Evolutionary conservation across 208 protist species (phyloP).

Genomic region (Wallacemonas rigidus): DNA sequence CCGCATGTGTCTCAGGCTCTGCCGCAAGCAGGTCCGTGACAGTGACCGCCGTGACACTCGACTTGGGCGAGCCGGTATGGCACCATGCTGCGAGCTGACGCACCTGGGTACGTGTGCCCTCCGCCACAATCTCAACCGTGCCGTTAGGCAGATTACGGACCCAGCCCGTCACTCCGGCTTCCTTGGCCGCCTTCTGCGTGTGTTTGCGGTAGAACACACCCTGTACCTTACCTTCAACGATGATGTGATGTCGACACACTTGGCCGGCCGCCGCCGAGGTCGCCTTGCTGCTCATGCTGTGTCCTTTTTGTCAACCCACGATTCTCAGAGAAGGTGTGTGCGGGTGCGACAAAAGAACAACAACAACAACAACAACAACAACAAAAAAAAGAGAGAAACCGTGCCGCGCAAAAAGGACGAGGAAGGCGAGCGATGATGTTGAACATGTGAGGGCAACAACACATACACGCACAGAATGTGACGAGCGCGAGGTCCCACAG

Average conservation of each 20-base stretch:
- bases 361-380: slow-evolving; percentile 12
- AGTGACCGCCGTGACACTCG: slow-evolving; percentile 37
- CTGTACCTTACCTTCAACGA: slow-evolving; percentile 84
- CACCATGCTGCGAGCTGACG: slow-evolving; percentile 68
- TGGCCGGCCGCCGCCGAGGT: slow-evolving; percentile 12
- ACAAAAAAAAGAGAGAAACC: not conserved
- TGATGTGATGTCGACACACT: slow-evolving; percentile 40
- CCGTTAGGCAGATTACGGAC: slow-evolving; percentile 80
- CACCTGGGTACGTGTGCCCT: slow-evolving; percentile 54
- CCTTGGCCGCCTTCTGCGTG: slow-evolving; percentile 45
- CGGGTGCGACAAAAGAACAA: not conserved
- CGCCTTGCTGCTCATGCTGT: not conserved
- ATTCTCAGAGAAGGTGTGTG: not conserved
- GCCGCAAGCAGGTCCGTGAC: slow-evolving; percentile 19
- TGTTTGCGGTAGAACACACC: slow-evolving; percentile 91
- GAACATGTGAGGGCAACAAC: no score
- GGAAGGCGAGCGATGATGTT: no score
- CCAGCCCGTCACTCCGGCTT: slow-evolving; percentile 72
- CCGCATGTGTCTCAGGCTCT: not conserved
- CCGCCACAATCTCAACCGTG: slow-evolving; percentile 73
- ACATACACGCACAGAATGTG: no score
- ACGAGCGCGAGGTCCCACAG: no score
- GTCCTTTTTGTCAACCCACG: not conserved
- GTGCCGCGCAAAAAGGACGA: no score
- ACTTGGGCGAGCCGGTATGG: slow-evolving; percentile 73